Evolutionary conservation across 345 rosid genomes (phyloP), one percentile per base, ranked within the genome.

Genomic region (sweet orange (Citrus sinensis)): DNA sequence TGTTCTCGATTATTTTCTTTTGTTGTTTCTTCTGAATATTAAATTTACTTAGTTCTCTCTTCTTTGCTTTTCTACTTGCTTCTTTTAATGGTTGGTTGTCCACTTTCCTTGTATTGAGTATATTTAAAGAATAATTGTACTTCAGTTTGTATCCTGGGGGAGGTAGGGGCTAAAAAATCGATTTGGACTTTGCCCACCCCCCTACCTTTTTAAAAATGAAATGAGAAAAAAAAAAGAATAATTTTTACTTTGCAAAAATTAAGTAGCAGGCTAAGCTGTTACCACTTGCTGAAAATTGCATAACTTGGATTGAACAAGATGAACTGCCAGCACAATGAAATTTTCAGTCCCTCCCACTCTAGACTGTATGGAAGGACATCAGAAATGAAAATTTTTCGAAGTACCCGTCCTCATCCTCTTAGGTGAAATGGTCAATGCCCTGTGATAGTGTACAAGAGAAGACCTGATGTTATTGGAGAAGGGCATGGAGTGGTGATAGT

Each of bases 21-120:
- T 79, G 67, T 79, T 73, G 67, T n/a, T 61, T 59, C 78, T 29
- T 46, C 54, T 81, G 73, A 62, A 46, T 76, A 39, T 56, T 74
- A 4, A 73, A 54, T 72, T 24, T 34, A 30, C 16, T 34, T 13
- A 7, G 32, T n/a, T 54, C 39, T 67, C 49, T 78, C 66, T 20
- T 82, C 49, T 68, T 35, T 40, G 11, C 40, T 7, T 69, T 67
- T 32, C 25, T 14, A 62, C 59, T 75, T 74, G n/a, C 64, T 32
- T 32, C 66, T 64, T 20, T 72, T 35, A 35, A 13, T 55, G 76
- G 63, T 55, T 39, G 61, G 32, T 74, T 75, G 22, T 82, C 20
- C 66, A 22, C 54, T 39, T 59, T 67, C 32, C 46, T 2, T 65
- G 20, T 11, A 59, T 20, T 37, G 51, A 64, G 55, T 72, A 56